Percentiles rank a stretch among this genome's conserved stretches.
phyloP scores from a whole-genome alignment of 306 rosid genomes.

The Cicer pinnatifidum region DNA sequence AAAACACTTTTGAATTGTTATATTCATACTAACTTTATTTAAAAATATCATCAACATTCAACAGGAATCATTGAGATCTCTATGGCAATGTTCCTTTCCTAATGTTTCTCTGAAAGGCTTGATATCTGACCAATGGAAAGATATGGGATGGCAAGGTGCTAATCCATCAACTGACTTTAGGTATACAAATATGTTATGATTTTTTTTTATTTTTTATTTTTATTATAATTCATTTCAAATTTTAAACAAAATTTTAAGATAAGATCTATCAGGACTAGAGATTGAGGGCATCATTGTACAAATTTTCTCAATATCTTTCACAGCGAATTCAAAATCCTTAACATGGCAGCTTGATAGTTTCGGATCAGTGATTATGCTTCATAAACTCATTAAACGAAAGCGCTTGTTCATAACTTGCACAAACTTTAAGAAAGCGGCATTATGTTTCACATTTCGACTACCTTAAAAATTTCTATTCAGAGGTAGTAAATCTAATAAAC shows the following conservation, averaged over 20 bases:
- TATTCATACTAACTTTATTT: neutral
- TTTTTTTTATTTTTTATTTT: too few relatives aligned
- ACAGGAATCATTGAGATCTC: constrained; percentile 80
- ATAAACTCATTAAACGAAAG: neutral
- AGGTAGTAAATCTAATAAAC: constrained; percentile 52
- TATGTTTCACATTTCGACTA: constrained; percentile 34
- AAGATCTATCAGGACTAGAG: too few relatives aligned
- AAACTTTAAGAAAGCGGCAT: constrained; percentile 12
- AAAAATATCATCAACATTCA: constrained; percentile 31
- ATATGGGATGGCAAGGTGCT: constrained; percentile 99
- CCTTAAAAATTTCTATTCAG: constrained; percentile 41
- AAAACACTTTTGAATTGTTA: constrained; percentile 26
- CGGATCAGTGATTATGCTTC: constrained; percentile 10
- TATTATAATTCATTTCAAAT: too few relatives aligned
- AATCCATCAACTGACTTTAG: constrained; percentile 98
- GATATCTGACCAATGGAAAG: constrained; percentile 97
- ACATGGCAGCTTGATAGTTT: constrained; percentile 19
- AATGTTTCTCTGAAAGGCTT: constrained; percentile 65
- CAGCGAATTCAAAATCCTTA: neutral
- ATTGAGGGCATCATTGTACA: too few relatives aligned
- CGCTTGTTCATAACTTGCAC: constrained; percentile 7
- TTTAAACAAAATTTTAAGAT: too few relatives aligned
- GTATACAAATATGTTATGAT: constrained; percentile 45
- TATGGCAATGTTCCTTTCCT: constrained; percentile 88
- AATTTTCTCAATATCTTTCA: too few relatives aligned